Evolutionary conservation across 352 stramenopile species (phyloP).

Genomic region (Pythium chondricola): DNA sequence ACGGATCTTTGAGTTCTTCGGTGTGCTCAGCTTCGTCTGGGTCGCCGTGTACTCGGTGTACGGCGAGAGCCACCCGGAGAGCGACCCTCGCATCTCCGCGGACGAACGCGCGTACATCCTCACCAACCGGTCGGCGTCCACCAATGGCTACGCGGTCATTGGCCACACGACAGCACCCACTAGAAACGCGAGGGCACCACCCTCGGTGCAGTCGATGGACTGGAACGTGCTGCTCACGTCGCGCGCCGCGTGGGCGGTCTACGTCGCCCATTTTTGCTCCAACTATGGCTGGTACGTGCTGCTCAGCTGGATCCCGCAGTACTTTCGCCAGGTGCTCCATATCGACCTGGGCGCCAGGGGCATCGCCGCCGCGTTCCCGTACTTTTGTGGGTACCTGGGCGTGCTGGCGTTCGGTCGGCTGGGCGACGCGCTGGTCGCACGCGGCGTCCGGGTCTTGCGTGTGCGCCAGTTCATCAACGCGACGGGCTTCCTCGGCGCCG

Average conservation of each 20-base stretch:
- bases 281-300: constrained; percentile 89
- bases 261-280: constrained; percentile 81
- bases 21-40: constrained; percentile 71
- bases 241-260: constrained; percentile 73
- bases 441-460: constrained; percentile 57
- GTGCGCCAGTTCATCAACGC: constrained; percentile 78
- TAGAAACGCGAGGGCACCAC: neutral
- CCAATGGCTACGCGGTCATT: constrained; percentile 16
- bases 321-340: constrained; percentile 75
- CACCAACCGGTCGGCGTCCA: constrained; percentile 37
- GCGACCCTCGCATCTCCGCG: constrained; percentile 49
- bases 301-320: constrained; percentile 84
- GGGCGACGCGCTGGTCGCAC: constrained; percentile 58
- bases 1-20: constrained; percentile 82
- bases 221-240: constrained; percentile 63
- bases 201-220: constrained; percentile 40
- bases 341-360: constrained; percentile 68
- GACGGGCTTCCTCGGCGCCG: constrained; percentile 64
- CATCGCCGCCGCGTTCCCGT: constrained; percentile 63
- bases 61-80: constrained; percentile 59
- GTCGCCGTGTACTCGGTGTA: constrained; percentile 49
- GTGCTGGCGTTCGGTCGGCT: constrained; percentile 67
- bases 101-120: constrained; percentile 64
- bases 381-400: constrained; percentile 73
- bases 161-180: neutral